These are phyloP conservation scores for Artemisia annua DNA, from an alignment of 129 eudicot species.

Conservation along the genomic window DNA sequence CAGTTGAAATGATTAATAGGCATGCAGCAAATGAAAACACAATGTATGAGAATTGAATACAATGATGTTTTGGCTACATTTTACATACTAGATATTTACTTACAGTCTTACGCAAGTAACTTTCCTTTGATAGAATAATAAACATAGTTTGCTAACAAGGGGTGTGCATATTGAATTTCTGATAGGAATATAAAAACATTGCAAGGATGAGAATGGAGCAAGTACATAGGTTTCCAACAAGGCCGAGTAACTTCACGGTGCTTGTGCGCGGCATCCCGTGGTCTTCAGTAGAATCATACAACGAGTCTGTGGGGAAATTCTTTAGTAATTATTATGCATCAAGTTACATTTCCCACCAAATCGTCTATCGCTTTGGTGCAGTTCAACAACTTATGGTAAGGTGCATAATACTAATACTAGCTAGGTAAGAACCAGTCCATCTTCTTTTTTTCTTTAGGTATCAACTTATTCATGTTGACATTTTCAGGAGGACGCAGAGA, in stretches of 20 bases:
- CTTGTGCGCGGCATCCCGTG: constrained; percentile 90
- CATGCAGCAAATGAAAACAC: too few relatives aligned
- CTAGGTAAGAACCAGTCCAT: too few relatives aligned
- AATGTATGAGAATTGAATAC: too few relatives aligned
- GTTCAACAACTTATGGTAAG: constrained; percentile 54
- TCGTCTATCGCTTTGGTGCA: constrained; percentile 67
- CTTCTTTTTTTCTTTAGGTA: too few relatives aligned
- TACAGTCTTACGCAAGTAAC: too few relatives aligned
- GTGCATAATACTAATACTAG: not conserved
- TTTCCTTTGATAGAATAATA: not conserved
- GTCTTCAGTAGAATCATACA: constrained; percentile 69
- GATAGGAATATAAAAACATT: constrained; percentile 66
- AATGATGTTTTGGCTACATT: too few relatives aligned
- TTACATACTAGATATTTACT: too few relatives aligned
- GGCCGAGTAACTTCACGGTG: constrained; percentile 78
- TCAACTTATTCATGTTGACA: not conserved
- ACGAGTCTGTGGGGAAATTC: constrained; percentile 56
- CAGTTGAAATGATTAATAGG: too few relatives aligned
- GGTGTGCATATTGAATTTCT: not conserved
- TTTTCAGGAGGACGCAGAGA: constrained; percentile 72
- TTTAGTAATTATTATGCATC: constrained; percentile 69
- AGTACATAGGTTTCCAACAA: constrained; percentile 53
- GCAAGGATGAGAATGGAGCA: constrained; percentile 69
- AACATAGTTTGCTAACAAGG: not conserved
- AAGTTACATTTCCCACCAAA: constrained; percentile 83